phyloP scores from a whole-genome alignment of 83 land plant genomes.

The Larix sibirica region DNA sequence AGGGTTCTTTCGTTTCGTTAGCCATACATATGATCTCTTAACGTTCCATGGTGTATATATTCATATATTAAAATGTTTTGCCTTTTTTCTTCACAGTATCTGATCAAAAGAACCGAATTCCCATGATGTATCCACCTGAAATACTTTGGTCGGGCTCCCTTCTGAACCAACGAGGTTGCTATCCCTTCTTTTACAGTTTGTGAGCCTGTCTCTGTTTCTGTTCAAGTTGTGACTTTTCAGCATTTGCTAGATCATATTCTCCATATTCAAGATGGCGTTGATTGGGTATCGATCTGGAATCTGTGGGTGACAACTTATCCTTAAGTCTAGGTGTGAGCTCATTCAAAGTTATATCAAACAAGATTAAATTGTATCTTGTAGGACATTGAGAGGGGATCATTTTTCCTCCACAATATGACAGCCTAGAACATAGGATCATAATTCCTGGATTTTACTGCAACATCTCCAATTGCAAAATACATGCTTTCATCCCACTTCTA shows the following conservation, averaged over 20 bases:
- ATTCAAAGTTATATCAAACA: conserved; percentile 62
- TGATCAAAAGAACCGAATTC: no score
- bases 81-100: no score
- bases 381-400: conserved; percentile 47
- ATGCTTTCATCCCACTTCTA: conserved; percentile 72
- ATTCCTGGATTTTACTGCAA: conserved; percentile 29
- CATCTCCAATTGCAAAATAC: conserved; percentile 48
- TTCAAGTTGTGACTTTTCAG: conserved; percentile 61
- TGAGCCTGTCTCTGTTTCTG: conserved; percentile 56
- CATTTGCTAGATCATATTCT: conserved; percentile 66
- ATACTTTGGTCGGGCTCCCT: no score
- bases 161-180: no score
- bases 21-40: no score
- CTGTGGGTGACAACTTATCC: conserved; percentile 78
- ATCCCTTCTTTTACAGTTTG: no score
- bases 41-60: no score
- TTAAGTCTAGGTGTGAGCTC: conserved; percentile 55
- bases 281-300: conserved; percentile 71
- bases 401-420: conserved; percentile 46
- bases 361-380: conserved; percentile 62
- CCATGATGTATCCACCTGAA: no score
- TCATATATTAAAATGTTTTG: no score
- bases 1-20: no score
- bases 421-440: conserved; percentile 34
- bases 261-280: conserved; percentile 66